These are phyloP conservation scores for Oldenlandia corymbosa DNA, from an alignment of 257 asterid species.

Conservation along the genomic window DNA sequence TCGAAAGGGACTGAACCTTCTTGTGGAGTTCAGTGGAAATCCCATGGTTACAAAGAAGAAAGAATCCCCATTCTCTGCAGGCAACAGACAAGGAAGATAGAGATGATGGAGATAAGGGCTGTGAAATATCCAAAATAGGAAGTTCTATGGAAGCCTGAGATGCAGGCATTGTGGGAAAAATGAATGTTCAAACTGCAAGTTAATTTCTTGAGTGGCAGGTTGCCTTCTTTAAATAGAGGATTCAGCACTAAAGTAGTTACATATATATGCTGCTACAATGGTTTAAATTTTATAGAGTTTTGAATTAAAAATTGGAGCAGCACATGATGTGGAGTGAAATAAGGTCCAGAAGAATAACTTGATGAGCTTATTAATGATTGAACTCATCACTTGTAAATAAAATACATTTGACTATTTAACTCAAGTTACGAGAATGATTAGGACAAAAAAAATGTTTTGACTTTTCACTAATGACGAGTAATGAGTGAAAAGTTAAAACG, in stretches of 20 bases:
- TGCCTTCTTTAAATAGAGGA: too few relatives aligned
- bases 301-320: not conserved
- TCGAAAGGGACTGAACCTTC: constrained; percentile 31
- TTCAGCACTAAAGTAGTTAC: too few relatives aligned
- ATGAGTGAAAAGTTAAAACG: not conserved
- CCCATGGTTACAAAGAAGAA: constrained; percentile 57
- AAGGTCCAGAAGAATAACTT: not conserved
- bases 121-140: constrained; percentile 55
- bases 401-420: not conserved
- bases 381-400: not conserved
- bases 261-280: constrained; percentile 3
- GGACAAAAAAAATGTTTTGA: too few relatives aligned
- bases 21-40: constrained; percentile 35
- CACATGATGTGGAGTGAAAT: constrained; percentile 10
- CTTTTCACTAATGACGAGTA: too few relatives aligned
- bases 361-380: constrained; percentile 2
- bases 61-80: constrained; percentile 69
- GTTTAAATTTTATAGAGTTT: not conserved
- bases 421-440: not conserved
- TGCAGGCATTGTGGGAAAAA: not conserved
- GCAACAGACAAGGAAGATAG: constrained; percentile 52
- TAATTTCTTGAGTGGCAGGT: not conserved
- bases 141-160: constrained; percentile 28
- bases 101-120: constrained; percentile 40
- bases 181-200: not conserved